Conservation (phyloP, 164 flowering plant species). For the Tinospora cordifolia region DNA sequence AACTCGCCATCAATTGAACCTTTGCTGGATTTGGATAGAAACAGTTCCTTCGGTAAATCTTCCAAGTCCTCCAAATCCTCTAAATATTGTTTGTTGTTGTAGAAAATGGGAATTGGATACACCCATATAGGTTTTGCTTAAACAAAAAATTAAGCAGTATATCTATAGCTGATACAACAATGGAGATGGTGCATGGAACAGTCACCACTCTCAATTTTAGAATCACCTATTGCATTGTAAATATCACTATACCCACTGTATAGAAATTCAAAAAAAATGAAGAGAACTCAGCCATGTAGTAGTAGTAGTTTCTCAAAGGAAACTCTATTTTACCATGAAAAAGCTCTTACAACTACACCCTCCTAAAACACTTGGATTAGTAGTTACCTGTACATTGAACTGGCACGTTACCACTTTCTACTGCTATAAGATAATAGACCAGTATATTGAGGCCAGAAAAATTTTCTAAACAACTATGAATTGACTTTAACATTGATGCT, state of each 20-base stretch:
- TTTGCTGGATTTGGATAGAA: too few species aligned
- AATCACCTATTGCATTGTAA: background rate
- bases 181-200: background rate
- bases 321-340: slow-evolving; percentile 61
- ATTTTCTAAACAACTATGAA: background rate
- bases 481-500: too few species aligned
- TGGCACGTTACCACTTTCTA: background rate
- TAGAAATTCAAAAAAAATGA: background rate
- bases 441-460: background rate
- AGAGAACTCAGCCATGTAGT: background rate
- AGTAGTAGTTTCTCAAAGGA: background rate
- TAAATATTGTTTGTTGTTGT: too few species aligned
- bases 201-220: background rate
- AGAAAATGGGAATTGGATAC: too few species aligned
- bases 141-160: background rate
- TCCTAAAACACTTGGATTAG: slow-evolving; percentile 75
- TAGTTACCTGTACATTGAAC: slow-evolving; percentile 38
- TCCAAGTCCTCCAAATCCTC: too few species aligned
- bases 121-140: background rate
- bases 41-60: too few species aligned
- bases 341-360: slow-evolving; percentile 94
- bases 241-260: background rate
- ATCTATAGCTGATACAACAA: background rate
- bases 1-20: too few species aligned
- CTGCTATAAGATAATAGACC: background rate